phyloP scores from a whole-genome alignment of 495 filamentous ascomycete species.

The Amorphotheca resinae region DNA sequence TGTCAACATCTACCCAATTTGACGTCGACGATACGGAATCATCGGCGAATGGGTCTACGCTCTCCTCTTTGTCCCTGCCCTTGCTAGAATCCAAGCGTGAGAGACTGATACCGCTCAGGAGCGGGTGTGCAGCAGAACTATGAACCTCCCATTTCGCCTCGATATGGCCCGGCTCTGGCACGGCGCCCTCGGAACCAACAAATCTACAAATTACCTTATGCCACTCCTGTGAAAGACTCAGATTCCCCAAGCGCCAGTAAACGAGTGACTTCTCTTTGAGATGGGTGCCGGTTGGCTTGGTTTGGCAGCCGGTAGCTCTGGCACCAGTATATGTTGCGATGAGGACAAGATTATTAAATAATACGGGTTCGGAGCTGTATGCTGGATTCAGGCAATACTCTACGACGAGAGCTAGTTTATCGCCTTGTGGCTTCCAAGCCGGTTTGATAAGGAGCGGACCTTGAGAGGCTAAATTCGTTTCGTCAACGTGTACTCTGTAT shows the following conservation, averaged over 20 bases:
- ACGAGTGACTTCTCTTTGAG: constrained; percentile 77
- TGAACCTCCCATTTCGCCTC: constrained; percentile 66
- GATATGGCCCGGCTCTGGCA: constrained; percentile 61
- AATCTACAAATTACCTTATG: constrained; percentile 74
- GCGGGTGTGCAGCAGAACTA: background rate
- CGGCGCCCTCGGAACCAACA: constrained; percentile 53
- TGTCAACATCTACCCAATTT: constrained; percentile 62
- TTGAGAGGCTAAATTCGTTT: constrained; percentile 45
- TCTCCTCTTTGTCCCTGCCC: constrained; percentile 18
- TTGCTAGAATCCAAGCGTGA: constrained; percentile 16
- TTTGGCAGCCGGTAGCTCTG: constrained; percentile 50
- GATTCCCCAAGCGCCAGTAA: constrained; percentile 79
- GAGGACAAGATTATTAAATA: constrained; percentile 69
- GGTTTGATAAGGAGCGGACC: constrained; percentile 69
- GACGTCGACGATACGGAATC: constrained; percentile 8
- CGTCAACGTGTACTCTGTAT: constrained; percentile 79
- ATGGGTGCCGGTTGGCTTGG: constrained; percentile 67
- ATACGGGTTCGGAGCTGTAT: constrained; percentile 43
- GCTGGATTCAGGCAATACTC: constrained; percentile 77
- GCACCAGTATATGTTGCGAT: constrained; percentile 66
- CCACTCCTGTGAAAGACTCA: constrained; percentile 40
- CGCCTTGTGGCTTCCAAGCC: constrained; percentile 70
- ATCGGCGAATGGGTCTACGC: constrained; percentile 21
- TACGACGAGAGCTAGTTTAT: constrained; percentile 71
- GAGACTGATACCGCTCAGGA: constrained; percentile 15